A percentile compares a stretch with the other conserved stretches of the same genome.
phyloP scores from a whole-genome alignment of 441 rosid genomes.

The Populus hybrid region DNA sequence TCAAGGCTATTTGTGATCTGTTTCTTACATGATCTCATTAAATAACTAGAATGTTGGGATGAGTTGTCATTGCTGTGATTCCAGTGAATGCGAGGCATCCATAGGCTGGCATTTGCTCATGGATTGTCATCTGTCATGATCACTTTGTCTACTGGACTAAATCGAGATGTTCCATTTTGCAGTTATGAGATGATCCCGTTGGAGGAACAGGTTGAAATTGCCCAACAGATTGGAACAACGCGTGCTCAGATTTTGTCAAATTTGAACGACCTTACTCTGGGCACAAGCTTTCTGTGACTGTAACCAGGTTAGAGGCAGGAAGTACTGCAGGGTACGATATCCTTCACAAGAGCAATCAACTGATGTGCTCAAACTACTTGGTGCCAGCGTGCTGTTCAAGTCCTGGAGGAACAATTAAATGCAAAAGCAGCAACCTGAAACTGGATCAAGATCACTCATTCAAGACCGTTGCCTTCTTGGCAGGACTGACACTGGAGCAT shows the following conservation, averaged over 20 bases:
- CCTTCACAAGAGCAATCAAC: not conserved
- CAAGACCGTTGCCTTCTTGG: not conserved
- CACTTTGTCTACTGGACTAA: not conserved
- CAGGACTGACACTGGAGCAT: not conserved
- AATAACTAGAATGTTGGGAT: not conserved
- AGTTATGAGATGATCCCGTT: slow-evolving; percentile 92
- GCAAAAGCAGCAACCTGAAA: not conserved
- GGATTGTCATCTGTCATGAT: not conserved
- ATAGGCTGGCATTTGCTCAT: not conserved
- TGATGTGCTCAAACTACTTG: not conserved
- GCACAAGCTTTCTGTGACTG: slow-evolving; percentile 82
- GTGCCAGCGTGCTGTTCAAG: not conserved
- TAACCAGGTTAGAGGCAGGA: slow-evolving; percentile 13
- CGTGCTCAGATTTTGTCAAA: slow-evolving; percentile 73
- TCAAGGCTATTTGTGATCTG: not conserved
- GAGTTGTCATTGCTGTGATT: not conserved
- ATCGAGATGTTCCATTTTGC: slow-evolving; percentile 29
- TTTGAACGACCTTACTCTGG: slow-evolving; percentile 74
- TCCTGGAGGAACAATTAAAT: not conserved
- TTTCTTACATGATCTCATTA: not conserved
- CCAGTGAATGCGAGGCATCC: not conserved
- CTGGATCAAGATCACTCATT: not conserved
- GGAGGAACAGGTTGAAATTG: slow-evolving; percentile 91
- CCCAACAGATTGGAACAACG: slow-evolving; percentile 82
- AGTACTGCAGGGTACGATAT: not conserved